These are phyloP conservation scores for Berberis thunbergii DNA, from an alignment of 164 flowering plant genomes.

Conservation along the genomic window DNA sequence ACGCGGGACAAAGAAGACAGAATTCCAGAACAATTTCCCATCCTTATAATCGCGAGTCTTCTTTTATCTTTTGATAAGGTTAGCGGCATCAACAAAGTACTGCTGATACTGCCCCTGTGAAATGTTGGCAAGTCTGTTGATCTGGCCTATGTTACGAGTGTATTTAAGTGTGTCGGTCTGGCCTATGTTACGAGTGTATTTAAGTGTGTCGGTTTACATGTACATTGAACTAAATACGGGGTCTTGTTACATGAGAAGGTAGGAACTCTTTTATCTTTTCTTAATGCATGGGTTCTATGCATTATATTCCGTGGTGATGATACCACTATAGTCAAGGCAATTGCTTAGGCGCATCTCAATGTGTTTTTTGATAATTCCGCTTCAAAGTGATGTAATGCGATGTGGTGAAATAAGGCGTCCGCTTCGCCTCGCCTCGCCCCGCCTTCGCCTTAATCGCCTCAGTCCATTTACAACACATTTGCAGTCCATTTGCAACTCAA, in stretches of 20 bases:
- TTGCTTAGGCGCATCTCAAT: too few species aligned
- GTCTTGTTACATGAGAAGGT: constrained; percentile 5
- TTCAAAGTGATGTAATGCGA: too few species aligned
- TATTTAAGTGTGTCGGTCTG: background rate
- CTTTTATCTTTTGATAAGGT: background rate
- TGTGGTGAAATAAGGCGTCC: too few species aligned
- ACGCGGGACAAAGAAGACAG: background rate
- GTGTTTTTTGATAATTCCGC: too few species aligned
- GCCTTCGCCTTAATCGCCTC: too few species aligned
- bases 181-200: constrained; percentile 1
- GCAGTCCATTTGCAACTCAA: too few species aligned
- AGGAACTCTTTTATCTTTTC: constrained; percentile 1
- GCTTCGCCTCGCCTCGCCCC: too few species aligned
- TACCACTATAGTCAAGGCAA: background rate
- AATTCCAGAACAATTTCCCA: background rate
- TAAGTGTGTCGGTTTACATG: constrained; percentile 1
- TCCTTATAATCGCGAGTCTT: constrained; percentile 2
- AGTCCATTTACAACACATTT: too few species aligned
- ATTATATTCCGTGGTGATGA: background rate
- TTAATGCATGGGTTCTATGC: background rate
- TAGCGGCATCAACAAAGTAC: background rate
- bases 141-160: constrained; percentile 1
- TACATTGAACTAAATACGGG: constrained; percentile 5
- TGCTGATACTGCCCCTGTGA: background rate
- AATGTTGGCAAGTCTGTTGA: background rate